Evolutionary conservation across 2,329 filamentous ascomycete species (phyloP), one percentile per base, ranked within the genome.

Genomic region (Ophiostoma himal-ulmi): DNA sequence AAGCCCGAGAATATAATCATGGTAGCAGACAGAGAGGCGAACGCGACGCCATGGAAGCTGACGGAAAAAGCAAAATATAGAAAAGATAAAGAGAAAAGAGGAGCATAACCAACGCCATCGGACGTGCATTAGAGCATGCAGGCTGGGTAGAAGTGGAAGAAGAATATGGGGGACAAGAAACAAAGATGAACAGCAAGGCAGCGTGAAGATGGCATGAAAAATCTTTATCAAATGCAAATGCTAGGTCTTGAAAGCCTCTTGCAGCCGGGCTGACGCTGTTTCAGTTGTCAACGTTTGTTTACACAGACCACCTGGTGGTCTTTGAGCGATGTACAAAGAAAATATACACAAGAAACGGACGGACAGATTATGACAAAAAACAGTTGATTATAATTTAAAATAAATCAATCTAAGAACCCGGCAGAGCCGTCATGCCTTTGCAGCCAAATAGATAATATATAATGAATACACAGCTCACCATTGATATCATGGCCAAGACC

Each of bases 91-190:
- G 44, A 2, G 39, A 41, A 48, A 10, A 70, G 39, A 41, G n/a
- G 39, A 22, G 26, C 11, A 62, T 17, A n/a, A 54, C 13, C 57
- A 62, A 62, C 57, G 26, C 57, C 57, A 62, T 62, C 57, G 57
- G 62, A 26, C 62, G 62, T 66, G n/a, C 62, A 37, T 66, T 37
- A 37, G 37, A 57, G 52, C 22, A 57, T 57, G 22, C 62, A 66
- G 62, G 62, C 62, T 41, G 36, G 34, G 57, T 34, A 62, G 10
- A 34, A 62, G 26, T 62, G 34, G 57, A 62, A 34, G 26, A 34
- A 62, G 57, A 30, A 30, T 4, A 20, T 48, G 7, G 17, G 41
- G n/a, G 17, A 48, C 44, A 20, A n/a, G 17, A 62, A 62, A 26
- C 22, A 57, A 26, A 48, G 44, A 14, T 14, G 13, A 17, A 48